These are phyloP conservation scores for Fusarium musae DNA, from an alignment of 2,329 filamentous ascomycete genomes.

Conservation along the genomic window DNA sequence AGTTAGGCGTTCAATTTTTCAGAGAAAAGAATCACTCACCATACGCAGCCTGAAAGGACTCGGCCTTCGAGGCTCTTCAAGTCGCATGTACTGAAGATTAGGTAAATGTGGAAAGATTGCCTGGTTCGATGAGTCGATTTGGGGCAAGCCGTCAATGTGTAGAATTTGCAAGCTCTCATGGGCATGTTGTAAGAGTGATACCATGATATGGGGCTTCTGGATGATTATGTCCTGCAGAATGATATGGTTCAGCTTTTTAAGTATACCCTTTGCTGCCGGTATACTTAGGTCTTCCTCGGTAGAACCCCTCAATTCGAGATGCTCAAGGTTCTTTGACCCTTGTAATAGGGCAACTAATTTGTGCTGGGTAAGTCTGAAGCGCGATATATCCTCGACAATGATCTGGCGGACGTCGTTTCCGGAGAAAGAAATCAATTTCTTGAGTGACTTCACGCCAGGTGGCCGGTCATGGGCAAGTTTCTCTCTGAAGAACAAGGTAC, in stretches of 20 bases:
- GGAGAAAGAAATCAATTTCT: constrained; percentile 48
- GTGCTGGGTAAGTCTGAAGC: constrained; percentile 46
- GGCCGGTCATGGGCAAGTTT: constrained; percentile 34
- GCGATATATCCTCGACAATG: constrained; percentile 40
- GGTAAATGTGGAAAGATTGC: constrained; percentile 40
- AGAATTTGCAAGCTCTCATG: constrained; percentile 40
- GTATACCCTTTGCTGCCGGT: constrained; percentile 10
- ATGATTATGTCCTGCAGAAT: constrained; percentile 37
- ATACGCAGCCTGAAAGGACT: constrained; percentile 30
- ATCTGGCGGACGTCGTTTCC: constrained; percentile 47
- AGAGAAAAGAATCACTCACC: constrained; percentile 22
- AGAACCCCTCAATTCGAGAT: constrained; percentile 34
- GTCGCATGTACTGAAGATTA: constrained; percentile 45
- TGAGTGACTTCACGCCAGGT: constrained; percentile 41
- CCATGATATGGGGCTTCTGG: constrained; percentile 23
- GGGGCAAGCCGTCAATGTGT: constrained; percentile 40
- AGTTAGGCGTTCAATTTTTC: constrained; percentile 3
- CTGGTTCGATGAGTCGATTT: constrained; percentile 4
- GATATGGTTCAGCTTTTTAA: constrained; percentile 39
- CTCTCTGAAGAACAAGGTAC: constrained; percentile 45
- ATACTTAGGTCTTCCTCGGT: constrained; percentile 40
- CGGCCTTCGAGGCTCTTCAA: constrained; percentile 40
- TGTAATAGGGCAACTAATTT: constrained; percentile 45
- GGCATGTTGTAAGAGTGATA: constrained; percentile 36
- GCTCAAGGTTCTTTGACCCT: constrained; percentile 43